These are phyloP conservation scores for Pisolithus albus DNA, from an alignment of 768 basidiomycete genomes.

Conservation along the genomic window DNA sequence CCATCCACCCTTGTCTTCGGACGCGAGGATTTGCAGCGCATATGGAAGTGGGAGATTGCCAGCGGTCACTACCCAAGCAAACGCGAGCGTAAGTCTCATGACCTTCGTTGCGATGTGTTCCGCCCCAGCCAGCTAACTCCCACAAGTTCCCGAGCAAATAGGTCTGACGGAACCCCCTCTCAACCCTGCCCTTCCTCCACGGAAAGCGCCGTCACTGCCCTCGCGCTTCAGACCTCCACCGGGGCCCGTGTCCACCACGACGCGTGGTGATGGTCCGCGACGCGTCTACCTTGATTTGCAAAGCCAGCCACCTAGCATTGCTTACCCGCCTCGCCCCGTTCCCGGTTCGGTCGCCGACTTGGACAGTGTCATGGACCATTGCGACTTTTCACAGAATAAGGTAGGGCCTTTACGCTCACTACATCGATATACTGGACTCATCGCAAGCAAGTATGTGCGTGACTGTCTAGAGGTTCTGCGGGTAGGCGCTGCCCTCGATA, in stretches of 20 bases:
- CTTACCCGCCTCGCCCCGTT: conserved; percentile 83
- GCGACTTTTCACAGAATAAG: conserved; percentile 81
- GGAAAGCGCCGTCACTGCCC: conserved; percentile 38
- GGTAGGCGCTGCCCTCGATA: conserved; percentile 85
- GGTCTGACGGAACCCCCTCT: conserved; percentile 47
- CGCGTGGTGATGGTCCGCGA: conserved; percentile 69
- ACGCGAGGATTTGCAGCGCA: conserved; percentile 74
- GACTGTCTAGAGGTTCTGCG: conserved; percentile 94
- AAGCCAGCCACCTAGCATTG: conserved; percentile 51
- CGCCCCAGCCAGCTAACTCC: conserved; percentile 1
- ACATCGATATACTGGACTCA: conserved; percentile 7
- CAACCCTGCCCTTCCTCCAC: conserved; percentile 72
- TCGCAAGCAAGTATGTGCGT: conserved; percentile 70
- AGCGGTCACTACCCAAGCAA: conserved; percentile 93
- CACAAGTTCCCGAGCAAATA: conserved; percentile 64
- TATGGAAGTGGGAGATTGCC: conserved; percentile 94
- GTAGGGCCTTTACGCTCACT: conserved; percentile 27
- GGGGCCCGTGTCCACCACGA: conserved; percentile 44
- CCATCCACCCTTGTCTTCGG: conserved; percentile 68
- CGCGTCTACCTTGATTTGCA: conserved; percentile 74
- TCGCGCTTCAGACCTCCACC: conserved; percentile 42
- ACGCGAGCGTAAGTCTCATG: conserved; percentile 52
- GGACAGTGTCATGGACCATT: conserved; percentile 86
- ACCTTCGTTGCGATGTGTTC: not conserved
- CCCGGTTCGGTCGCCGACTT: conserved; percentile 84